Conservation (phyloP, 805 yeast genomes). For the Ogataea wickerhamii region DNA sequence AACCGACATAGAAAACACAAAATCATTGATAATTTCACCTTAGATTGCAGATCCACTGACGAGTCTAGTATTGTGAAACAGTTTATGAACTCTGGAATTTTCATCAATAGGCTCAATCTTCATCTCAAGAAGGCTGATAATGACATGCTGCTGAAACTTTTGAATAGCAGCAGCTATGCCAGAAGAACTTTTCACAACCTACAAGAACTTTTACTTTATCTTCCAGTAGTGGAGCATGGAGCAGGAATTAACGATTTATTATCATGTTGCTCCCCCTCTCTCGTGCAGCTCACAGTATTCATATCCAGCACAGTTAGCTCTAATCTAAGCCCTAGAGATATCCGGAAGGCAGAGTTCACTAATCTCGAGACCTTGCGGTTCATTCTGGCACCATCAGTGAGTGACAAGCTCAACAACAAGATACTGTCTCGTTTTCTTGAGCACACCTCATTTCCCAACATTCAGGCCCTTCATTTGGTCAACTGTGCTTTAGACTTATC, state of each 20-base stretch:
- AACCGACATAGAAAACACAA: slow-evolving; percentile 8
- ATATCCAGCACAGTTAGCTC: slow-evolving; percentile 6
- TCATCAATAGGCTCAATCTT: slow-evolving; percentile 5
- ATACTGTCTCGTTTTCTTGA: slow-evolving; percentile 3
- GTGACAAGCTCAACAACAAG: slow-evolving; percentile 3
- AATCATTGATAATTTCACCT: slow-evolving; percentile 4
- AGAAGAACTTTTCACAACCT: slow-evolving; percentile 11
- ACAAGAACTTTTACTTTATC: slow-evolving; percentile 10
- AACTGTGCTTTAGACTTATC: slow-evolving; percentile 8
- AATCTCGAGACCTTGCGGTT: slow-evolving; percentile 5
- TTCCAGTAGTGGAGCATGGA: slow-evolving; percentile 17
- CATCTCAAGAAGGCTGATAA: slow-evolving; percentile 10
- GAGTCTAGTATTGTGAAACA: slow-evolving; percentile 17
- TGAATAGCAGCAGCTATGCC: slow-evolving; percentile 8
- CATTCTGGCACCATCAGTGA: slow-evolving; percentile 4
- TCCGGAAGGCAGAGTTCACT: neutral
- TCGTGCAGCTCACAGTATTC: slow-evolving; percentile 10
- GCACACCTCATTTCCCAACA: slow-evolving; percentile 2
- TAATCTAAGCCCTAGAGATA: slow-evolving; percentile 1
- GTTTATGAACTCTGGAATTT: slow-evolving; percentile 12
- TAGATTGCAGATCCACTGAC: slow-evolving; percentile 11
- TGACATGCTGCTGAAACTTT: slow-evolving; percentile 4
- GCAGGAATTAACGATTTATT: slow-evolving; percentile 16
- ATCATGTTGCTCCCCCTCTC: slow-evolving; percentile 6
- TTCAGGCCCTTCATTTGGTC: slow-evolving; percentile 8